phyloP scores from a whole-genome alignment of 139 green algal genomes.

The Chlamydomonas sphaeroides region DNA sequence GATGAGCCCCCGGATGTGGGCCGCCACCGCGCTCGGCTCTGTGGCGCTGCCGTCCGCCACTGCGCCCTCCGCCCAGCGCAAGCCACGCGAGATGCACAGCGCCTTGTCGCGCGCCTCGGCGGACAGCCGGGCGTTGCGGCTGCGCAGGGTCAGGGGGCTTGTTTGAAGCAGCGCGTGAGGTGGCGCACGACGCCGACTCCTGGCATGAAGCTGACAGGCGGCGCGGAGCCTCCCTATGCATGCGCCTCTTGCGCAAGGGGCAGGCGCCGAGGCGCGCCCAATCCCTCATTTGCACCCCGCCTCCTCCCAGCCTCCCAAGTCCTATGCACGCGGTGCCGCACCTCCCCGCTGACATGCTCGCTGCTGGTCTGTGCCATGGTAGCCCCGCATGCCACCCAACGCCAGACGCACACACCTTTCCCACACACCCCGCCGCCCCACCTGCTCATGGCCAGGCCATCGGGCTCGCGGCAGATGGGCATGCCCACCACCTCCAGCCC shows the following conservation, averaged over 20 bases:
- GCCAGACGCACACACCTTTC: too few species aligned
- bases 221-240: too few species aligned
- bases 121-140: slow-evolving; percentile 88
- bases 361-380: background rate
- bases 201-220: too few species aligned
- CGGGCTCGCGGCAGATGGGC: slow-evolving; percentile 85
- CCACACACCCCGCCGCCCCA: slow-evolving; percentile 11
- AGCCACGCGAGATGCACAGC: slow-evolving; percentile 64
- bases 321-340: background rate
- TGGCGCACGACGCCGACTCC: too few species aligned
- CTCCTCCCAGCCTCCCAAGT: background rate
- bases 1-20: slow-evolving; percentile 60
- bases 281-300: too few species aligned
- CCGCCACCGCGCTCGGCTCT: slow-evolving; percentile 41
- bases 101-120: slow-evolving; percentile 67
- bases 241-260: too few species aligned
- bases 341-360: background rate
- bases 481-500: slow-evolving; percentile 87
- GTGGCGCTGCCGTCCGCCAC: background rate
- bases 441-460: slow-evolving; percentile 97
- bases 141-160: too few species aligned
- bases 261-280: too few species aligned
- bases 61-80: slow-evolving; percentile 52
- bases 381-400: background rate
- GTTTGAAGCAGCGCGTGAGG: too few species aligned